Evolutionary conservation across 2,329 filamentous ascomycete genomes (phyloP).

Genomic region (Lecanosticta acicola): DNA sequence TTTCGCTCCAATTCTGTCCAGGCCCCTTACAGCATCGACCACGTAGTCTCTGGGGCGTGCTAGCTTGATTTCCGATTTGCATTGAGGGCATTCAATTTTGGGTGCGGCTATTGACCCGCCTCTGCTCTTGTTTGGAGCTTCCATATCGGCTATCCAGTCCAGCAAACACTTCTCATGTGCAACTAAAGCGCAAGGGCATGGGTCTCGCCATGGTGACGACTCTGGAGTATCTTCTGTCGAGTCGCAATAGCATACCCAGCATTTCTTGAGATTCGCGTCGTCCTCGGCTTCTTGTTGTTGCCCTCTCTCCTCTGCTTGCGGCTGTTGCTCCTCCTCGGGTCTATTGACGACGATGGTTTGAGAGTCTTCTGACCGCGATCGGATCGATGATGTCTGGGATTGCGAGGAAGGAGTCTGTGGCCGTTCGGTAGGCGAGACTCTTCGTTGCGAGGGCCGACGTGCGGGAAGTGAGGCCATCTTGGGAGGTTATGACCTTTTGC

Average conservation of each 20-base stretch:
- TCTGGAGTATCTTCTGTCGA: slow-evolving; percentile 59
- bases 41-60: slow-evolving; percentile 68
- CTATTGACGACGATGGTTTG: slow-evolving; percentile 43
- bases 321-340: slow-evolving; percentile 16
- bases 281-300: slow-evolving; percentile 23
- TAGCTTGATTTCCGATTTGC: slow-evolving; percentile 74
- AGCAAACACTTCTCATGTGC: slow-evolving; percentile 87
- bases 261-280: slow-evolving; percentile 46
- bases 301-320: slow-evolving; percentile 7
- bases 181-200: slow-evolving; percentile 83
- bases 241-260: slow-evolving; percentile 66
- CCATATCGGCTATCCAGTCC: slow-evolving; percentile 88
- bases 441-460: slow-evolving; percentile 22
- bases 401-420: slow-evolving; percentile 12
- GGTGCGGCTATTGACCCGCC: slow-evolving; percentile 43
- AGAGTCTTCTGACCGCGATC: slow-evolving; percentile 41
- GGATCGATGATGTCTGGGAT: slow-evolving; percentile 20
- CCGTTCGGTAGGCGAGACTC: slow-evolving; percentile 17
- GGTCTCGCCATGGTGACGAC: slow-evolving; percentile 69
- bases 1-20: slow-evolving; percentile 53
- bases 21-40: slow-evolving; percentile 58
- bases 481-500: background rate
- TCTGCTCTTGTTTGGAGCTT: slow-evolving; percentile 53
- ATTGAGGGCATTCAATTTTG: slow-evolving; percentile 78
- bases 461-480: slow-evolving; percentile 42